Percentiles rank a stretch among this genome's conserved stretches.
Conservation (phyloP, 345 rosid species). For the Aquilaria sinensis region DNA sequence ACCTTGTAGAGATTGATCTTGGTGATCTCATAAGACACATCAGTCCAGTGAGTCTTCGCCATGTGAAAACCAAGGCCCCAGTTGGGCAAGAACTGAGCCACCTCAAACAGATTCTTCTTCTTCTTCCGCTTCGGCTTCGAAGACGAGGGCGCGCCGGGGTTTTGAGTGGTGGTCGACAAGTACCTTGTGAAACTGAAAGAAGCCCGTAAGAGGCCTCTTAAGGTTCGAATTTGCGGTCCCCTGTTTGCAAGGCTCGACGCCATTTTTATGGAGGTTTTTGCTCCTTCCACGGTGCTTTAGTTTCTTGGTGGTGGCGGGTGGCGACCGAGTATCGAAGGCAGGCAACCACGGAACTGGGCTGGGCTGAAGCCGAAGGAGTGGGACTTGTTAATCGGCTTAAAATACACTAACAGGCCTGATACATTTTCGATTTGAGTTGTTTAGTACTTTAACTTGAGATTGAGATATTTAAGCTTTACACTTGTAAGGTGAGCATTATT, state of each 20-base stretch:
- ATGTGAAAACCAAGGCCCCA: conserved; percentile 93
- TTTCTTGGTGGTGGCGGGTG: no score
- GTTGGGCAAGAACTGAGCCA: conserved; percentile 83
- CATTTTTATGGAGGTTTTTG: conserved; percentile 17
- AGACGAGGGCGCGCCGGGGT: conserved; percentile 25
- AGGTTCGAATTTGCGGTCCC: conserved; percentile 22
- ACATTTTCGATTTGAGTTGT: no score
- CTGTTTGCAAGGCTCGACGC: conserved; percentile 35
- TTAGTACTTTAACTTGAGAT: no score
- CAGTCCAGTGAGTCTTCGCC: conserved; percentile 96
- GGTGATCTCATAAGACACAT: conserved; percentile 82
- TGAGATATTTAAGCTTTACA: no score
- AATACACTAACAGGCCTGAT: no score
- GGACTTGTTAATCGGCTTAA: no score
- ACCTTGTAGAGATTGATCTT: conserved; percentile 97
- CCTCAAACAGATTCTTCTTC: conserved; percentile 96
- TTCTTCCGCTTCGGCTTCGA: conserved; percentile 44
- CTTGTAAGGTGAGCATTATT: no score
- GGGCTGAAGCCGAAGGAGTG: no score
- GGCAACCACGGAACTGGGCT: no score
- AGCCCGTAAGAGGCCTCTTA: conserved; percentile 24
- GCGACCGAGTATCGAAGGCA: no score
- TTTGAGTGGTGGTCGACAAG: conserved; percentile 29
- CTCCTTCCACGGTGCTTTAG: neutral
- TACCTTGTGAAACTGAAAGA: conserved; percentile 39